Evolutionary conservation across 2,329 filamentous ascomycete genomes (phyloP), one percentile per base, ranked within the genome.

Genomic region (Trichophyton equinum): DNA sequence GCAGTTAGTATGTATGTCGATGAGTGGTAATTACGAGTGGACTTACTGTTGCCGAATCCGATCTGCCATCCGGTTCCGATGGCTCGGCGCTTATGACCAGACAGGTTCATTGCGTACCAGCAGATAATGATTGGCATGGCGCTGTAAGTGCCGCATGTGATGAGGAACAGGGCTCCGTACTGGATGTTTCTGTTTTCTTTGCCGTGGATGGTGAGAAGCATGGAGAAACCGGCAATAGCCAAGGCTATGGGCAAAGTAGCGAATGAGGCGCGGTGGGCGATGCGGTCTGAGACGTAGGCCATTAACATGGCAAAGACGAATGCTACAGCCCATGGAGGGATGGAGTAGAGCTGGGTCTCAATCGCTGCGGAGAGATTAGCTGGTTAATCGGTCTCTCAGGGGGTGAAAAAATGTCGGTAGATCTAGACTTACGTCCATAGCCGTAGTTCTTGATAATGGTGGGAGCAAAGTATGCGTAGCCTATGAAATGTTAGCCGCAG

Each of bases 91-190:
- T 85, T 85, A 69, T 91, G 88, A 0, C 87, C 87, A 1, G 83
- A 83, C 1, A 90, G 76, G 67, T 91, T 91, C 83, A 90, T 89
- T 67, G 86, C 86, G 72, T 87, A 91, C 87, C 88, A 91, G 71
- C 87, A 91, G 6, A 91, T 82, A 49, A 91, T 83, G 33, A 96
- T 85, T 0, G 92, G 91, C 87, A 96, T 91, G n/a, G 91, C 89
- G 0, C 84, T 85, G 74, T 95, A 96, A 0, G 83, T 81, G 57
- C 89, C 89, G 76, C 85, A 85, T 1, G 88, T 86, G 57, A 95
- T 83, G 36, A 96, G 77, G 77, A 95, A 95, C 0, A 96, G 80
- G 0, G 87, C 88, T 0, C 79, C 87, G 68, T 96, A 96, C 71
- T 94, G 82, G 5, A 89, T 74, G 11, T 80, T 64, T 0, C 76